These are phyloP conservation scores for Posidonia oceanica DNA, from an alignment of 116 monocot genomes.

Conservation along the genomic window DNA sequence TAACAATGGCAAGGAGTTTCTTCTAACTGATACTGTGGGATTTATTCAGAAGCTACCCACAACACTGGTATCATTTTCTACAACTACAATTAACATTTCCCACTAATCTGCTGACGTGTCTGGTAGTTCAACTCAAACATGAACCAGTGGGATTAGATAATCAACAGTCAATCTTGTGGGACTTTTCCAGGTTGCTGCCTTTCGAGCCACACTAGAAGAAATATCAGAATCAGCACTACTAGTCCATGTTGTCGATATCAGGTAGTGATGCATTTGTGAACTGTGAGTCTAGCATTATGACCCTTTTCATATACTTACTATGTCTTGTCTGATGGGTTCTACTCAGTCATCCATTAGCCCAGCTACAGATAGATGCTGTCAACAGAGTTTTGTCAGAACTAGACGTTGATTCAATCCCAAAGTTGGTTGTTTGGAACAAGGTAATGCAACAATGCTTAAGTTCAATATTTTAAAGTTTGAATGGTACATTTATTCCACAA, in stretches of 20 bases:
- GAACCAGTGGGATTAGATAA: too few relatives aligned
- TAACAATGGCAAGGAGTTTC: constrained; percentile 84
- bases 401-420: constrained; percentile 77
- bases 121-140: background rate
- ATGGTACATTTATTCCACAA: too few relatives aligned
- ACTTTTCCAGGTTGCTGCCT: constrained; percentile 75
- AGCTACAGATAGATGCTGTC: constrained; percentile 81
- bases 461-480: background rate
- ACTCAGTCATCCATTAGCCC: constrained; percentile 83
- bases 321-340: constrained; percentile 4
- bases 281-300: background rate
- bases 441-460: constrained; percentile 17
- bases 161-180: background rate
- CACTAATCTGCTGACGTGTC: background rate
- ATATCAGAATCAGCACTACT: constrained; percentile 89
- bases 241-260: constrained; percentile 95
- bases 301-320: background rate
- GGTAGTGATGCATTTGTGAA: constrained; percentile 24
- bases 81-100: background rate
- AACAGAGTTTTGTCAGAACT: constrained; percentile 73
- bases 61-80: constrained; percentile 41
- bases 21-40: constrained; percentile 96
- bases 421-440: constrained; percentile 94
- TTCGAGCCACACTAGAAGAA: constrained; percentile 96
- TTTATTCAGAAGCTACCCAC: constrained; percentile 98